phyloP scores from a whole-genome alignment of 2,329 filamentous ascomycete species.

The Stemphylium beticola region DNA sequence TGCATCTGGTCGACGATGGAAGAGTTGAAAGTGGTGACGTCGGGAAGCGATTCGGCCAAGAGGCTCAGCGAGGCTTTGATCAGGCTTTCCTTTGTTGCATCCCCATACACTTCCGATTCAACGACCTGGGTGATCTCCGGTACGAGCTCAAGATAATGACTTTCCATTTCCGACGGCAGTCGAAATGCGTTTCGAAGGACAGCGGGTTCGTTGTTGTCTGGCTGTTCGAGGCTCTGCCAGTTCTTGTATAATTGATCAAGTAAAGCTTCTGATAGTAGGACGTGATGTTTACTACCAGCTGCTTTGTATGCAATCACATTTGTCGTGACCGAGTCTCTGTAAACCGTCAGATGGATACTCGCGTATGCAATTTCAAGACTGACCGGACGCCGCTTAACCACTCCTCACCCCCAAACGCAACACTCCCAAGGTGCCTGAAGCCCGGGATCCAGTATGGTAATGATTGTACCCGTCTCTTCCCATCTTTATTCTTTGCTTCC shows the following conservation, averaged over 20 bases:
- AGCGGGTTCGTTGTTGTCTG: constrained; percentile 26
- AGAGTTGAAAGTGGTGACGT: constrained; percentile 64
- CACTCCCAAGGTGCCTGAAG: constrained; percentile 61
- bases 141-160: constrained; percentile 28
- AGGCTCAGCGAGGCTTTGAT: constrained; percentile 36
- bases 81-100: constrained; percentile 53
- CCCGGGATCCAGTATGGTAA: constrained; percentile 67
- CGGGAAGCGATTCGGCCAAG: constrained; percentile 55
- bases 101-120: constrained; percentile 55
- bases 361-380: background rate
- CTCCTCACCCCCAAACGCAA: constrained; percentile 52
- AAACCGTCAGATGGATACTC: constrained; percentile 11
- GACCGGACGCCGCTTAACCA: constrained; percentile 55
- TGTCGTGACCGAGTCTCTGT: constrained; percentile 45
- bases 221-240: constrained; percentile 23
- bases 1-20: constrained; percentile 66
- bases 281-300: constrained; percentile 57
- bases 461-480: constrained; percentile 53
- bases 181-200: constrained; percentile 39
- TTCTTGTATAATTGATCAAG: constrained; percentile 40
- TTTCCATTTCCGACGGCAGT: constrained; percentile 29
- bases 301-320: constrained; percentile 58
- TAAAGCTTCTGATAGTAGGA: constrained; percentile 58
- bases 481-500: constrained; percentile 28
- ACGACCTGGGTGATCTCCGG: constrained; percentile 41